Conservation (phyloP, 495 filamentous ascomycete genomes). For the Penicillium atrosanguineum region DNA sequence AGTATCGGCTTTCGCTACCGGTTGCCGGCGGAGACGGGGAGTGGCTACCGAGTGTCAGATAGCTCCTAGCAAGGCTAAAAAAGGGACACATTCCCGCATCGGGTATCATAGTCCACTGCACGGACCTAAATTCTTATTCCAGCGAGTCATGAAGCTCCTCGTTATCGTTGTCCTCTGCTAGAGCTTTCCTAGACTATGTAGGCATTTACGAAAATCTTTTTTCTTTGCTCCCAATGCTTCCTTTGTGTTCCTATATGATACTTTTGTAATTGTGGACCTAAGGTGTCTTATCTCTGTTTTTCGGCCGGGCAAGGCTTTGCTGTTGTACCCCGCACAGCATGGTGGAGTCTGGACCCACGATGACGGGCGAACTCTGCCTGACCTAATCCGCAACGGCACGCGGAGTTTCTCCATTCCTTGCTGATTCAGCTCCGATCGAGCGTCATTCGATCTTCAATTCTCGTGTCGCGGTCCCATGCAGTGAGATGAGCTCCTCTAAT, state of each 20-base stretch:
- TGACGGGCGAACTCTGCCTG: neutral
- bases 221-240: neutral
- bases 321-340: neutral
- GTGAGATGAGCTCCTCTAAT: conserved; percentile 19
- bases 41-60: conserved; percentile 1
- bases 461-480: neutral
- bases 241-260: neutral
- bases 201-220: neutral
- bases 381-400: neutral
- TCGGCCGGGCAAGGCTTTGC: neutral
- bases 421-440: neutral
- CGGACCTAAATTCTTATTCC: neutral
- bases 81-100: conserved; percentile 2
- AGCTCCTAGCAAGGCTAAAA: neutral
- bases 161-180: neutral
- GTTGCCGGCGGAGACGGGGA: conserved; percentile 5
- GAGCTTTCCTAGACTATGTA: no score
- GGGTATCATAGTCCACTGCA: conserved; percentile 6
- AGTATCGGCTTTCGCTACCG: neutral
- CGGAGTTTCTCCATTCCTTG: neutral
- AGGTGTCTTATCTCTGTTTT: neutral
- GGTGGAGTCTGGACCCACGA: neutral
- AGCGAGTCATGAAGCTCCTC: neutral
- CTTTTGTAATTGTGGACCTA: neutral
- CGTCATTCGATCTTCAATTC: neutral